These are phyloP conservation scores for Trichoderma cornu-damae DNA, from an alignment of 2,329 filamentous ascomycete genomes.

Conservation along the genomic window DNA sequence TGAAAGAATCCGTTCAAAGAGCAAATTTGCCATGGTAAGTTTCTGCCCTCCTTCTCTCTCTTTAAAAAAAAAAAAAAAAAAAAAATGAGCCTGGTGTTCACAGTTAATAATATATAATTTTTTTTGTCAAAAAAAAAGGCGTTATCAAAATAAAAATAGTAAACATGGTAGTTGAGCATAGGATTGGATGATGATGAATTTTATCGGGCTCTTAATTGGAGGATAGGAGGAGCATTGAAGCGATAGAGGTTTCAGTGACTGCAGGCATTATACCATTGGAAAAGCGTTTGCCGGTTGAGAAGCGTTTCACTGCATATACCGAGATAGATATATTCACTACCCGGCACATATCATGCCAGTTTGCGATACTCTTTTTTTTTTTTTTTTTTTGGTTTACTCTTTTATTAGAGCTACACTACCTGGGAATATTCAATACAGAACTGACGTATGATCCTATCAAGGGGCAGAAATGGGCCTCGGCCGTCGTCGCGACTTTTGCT, in stretches of 20 bases:
- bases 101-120: too few relatives aligned
- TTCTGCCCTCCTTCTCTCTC: background rate
- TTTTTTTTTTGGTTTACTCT: too few relatives aligned
- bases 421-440: background rate
- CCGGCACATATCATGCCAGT: background rate
- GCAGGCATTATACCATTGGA: background rate
- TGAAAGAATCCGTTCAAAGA: conserved; percentile 66
- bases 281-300: background rate
- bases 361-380: background rate
- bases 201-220: too few relatives aligned
- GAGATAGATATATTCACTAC: background rate
- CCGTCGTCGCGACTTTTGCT: background rate
- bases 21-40: conserved; percentile 65
- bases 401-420: background rate
- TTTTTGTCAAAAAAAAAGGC: too few relatives aligned
- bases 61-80: too few relatives aligned
- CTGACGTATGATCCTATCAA: background rate
- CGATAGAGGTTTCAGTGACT: background rate
- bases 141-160: background rate
- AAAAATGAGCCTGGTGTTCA: too few relatives aligned
- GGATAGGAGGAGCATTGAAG: background rate
- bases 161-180: background rate
- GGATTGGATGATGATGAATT: background rate
- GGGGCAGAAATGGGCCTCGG: conserved; percentile 6
- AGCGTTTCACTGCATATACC: background rate